phyloP scores from a whole-genome alignment of 805 yeast species.

The Candida golubevii region DNA sequence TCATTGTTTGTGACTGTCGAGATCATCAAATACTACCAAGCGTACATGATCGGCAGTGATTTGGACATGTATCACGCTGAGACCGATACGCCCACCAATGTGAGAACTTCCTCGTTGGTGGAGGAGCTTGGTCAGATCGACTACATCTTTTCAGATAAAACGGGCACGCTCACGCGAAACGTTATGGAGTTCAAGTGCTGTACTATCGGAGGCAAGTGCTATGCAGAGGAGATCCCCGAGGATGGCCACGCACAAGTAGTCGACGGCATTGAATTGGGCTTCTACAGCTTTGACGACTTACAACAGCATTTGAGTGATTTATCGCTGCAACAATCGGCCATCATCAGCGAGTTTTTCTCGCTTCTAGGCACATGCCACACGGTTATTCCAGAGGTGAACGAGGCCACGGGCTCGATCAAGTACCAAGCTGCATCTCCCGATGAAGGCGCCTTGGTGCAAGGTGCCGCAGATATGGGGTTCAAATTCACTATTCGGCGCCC shows the following conservation, averaged over 20 bases:
- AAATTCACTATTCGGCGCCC: slow-evolving; percentile 84
- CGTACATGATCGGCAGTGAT: slow-evolving; percentile 88
- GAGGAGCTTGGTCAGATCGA: slow-evolving; percentile 98
- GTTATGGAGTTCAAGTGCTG: slow-evolving; percentile 96
- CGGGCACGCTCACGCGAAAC: slow-evolving; percentile 94
- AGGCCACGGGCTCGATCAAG: slow-evolving; percentile 57
- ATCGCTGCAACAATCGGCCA: slow-evolving; percentile 41
- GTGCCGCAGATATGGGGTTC: slow-evolving; percentile 88
- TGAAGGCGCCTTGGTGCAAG: slow-evolving; percentile 97
- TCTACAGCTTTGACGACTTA: slow-evolving; percentile 64
- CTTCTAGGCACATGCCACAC: slow-evolving; percentile 92
- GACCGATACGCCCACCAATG: slow-evolving; percentile 91
- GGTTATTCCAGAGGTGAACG: slow-evolving; percentile 84
- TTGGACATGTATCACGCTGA: slow-evolving; percentile 86
- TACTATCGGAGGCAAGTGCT: slow-evolving; percentile 88
- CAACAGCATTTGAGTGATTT: slow-evolving; percentile 44
- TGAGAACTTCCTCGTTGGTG: slow-evolving; percentile 90
- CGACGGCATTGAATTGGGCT: slow-evolving; percentile 83
- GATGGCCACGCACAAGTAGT: slow-evolving; percentile 66
- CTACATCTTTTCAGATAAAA: slow-evolving; percentile 92
- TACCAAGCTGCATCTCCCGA: slow-evolving; percentile 99
- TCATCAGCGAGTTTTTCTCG: slow-evolving; percentile 72
- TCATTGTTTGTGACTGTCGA: slow-evolving; percentile 95
- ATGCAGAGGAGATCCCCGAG: slow-evolving; percentile 86
- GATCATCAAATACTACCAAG: slow-evolving; percentile 92